Conservation (phyloP, 805 yeast species). For the Yarrowia divulgata region DNA sequence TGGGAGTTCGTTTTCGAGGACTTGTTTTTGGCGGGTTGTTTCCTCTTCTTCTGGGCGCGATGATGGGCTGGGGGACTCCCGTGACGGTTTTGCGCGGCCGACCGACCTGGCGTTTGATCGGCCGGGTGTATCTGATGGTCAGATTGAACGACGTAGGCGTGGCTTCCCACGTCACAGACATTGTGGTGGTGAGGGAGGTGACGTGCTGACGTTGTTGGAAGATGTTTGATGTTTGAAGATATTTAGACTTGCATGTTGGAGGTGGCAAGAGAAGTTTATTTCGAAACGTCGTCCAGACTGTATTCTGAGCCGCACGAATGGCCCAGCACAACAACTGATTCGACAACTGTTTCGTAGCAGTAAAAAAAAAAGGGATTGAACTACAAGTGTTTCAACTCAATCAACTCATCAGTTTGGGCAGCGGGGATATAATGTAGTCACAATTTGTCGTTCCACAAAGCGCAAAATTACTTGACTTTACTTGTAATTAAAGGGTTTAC, state of each 20-base stretch:
- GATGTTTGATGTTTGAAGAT: not conserved
- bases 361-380: too few relatives aligned
- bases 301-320: conserved; percentile 2
- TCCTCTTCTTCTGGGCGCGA: not conserved
- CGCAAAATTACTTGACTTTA: too few relatives aligned
- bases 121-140: conserved; percentile 21
- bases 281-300: too few relatives aligned
- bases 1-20: not conserved
- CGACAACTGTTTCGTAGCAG: too few relatives aligned
- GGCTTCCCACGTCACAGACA: conserved; percentile 11
- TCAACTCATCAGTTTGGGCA: too few relatives aligned
- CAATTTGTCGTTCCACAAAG: too few relatives aligned
- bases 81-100: conserved; percentile 21
- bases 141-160: conserved; percentile 29
- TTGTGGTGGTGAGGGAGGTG: not conserved
- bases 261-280: not conserved
- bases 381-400: too few relatives aligned
- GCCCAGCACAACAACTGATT: too few relatives aligned
- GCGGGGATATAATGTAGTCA: too few relatives aligned
- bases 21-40: not conserved
- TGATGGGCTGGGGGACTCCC: conserved; percentile 7
- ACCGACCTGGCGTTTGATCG: conserved; percentile 22
- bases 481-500: too few relatives aligned
- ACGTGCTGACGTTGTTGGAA: too few relatives aligned
- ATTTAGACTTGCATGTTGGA: conserved; percentile 1